These are phyloP conservation scores for Dianthus caryophyllus DNA, from an alignment of 148 eudicot species.

Conservation along the genomic window DNA sequence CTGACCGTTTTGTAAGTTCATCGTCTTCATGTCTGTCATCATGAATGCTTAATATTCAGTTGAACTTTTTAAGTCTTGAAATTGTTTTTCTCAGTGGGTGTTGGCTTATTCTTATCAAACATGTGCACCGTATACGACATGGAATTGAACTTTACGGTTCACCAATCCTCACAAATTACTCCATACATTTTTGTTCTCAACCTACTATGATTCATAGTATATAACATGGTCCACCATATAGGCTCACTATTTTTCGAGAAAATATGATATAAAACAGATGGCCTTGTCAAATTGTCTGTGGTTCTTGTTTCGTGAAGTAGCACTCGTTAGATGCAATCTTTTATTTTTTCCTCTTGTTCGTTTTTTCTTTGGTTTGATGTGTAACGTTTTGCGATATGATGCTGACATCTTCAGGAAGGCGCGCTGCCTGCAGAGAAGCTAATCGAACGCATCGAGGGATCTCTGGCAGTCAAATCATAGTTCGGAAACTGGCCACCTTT, in stretches of 20 bases:
- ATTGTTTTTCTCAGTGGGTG: no score
- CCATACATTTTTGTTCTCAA: background rate
- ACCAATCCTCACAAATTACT: background rate
- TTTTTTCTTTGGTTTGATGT: background rate
- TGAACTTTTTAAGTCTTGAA: background rate
- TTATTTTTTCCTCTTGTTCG: no score
- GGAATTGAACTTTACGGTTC: background rate
- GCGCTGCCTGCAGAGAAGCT: constrained; percentile 54
- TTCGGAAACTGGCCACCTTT: background rate
- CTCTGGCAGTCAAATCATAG: constrained; percentile 47
- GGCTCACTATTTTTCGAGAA: no score
- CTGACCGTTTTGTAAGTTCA: constrained; percentile 81
- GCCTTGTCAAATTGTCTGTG: no score
- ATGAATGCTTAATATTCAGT: background rate
- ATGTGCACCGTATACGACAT: background rate
- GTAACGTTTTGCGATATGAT: background rate
- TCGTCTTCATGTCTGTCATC: constrained; percentile 6
- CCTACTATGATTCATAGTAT: background rate
- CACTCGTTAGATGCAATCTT: no score
- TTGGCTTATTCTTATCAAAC: background rate
- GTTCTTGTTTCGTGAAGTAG: no score
- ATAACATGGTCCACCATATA: no score
- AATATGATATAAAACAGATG: no score
- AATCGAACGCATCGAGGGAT: constrained; percentile 45
- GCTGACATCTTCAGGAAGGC: constrained; percentile 45